Evolutionary conservation across 75 land plant species (phyloP).

Genomic region (Pinus taeda): DNA sequence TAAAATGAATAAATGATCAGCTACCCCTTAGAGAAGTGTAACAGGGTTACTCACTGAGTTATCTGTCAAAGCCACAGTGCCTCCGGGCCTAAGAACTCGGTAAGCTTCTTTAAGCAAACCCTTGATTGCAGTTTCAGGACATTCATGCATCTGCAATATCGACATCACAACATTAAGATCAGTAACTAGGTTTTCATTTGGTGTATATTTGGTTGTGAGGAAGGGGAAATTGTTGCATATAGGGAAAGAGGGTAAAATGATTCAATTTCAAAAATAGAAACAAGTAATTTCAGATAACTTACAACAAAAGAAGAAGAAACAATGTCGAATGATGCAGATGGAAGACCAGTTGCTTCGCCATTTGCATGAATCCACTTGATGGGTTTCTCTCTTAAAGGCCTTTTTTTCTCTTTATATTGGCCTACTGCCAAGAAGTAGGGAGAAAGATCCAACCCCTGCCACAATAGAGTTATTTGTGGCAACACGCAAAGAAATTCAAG

Average conservation of each 20-base stretch:
- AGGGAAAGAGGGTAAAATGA: neutral
- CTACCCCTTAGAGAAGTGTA: neutral
- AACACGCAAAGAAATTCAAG: neutral
- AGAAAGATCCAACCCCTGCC: slow-evolving; percentile 89
- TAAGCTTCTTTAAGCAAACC: slow-evolving; percentile 67
- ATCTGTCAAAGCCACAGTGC: slow-evolving; percentile 79
- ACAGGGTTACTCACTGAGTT: slow-evolving; percentile 53
- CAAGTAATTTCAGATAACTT: slow-evolving; percentile 9
- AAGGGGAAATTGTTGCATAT: too few species aligned
- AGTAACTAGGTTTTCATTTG: too few species aligned
- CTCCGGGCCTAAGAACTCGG: slow-evolving; percentile 78
- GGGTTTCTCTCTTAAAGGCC: slow-evolving; percentile 23
- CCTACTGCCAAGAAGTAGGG: slow-evolving; percentile 95
- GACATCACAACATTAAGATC: neutral
- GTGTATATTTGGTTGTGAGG: too few species aligned
- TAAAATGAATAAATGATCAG: neutral
- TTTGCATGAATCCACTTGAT: slow-evolving; percentile 88
- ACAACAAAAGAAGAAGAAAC: slow-evolving; percentile 87
- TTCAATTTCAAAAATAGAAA: neutral
- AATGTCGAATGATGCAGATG: slow-evolving; percentile 72
- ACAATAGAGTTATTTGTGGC: neutral
- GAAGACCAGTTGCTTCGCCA: slow-evolving; percentile 83
- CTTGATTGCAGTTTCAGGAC: slow-evolving; percentile 67
- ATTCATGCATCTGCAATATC: slow-evolving; percentile 75
- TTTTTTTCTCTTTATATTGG: slow-evolving; percentile 65